phyloP scores from a whole-genome alignment of 495 filamentous ascomycete genomes.

The Neurospora tetraspora region DNA sequence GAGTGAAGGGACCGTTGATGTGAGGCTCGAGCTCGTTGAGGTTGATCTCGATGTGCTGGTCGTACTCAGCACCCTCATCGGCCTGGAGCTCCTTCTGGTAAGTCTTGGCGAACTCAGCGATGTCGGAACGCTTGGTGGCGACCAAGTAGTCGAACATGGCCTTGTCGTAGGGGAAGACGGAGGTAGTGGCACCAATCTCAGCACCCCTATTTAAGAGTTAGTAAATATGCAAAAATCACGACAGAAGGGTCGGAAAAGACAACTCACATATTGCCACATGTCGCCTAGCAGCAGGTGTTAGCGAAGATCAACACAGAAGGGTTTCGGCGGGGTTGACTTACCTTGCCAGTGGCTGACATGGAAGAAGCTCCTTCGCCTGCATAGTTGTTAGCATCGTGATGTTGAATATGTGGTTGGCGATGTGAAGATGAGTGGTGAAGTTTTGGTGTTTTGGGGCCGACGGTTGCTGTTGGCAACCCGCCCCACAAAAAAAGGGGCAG shows the following conservation, averaged over 20 bases:
- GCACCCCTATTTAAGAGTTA: too few relatives aligned
- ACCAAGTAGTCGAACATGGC: constrained; percentile 91
- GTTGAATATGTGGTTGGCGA: too few relatives aligned
- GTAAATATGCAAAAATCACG: too few relatives aligned
- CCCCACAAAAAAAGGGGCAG: constrained; percentile 1
- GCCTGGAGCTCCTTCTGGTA: constrained; percentile 82
- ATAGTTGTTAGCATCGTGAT: neutral
- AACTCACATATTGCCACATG: constrained; percentile 74
- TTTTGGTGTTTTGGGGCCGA: neutral
- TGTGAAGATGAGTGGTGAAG: too few relatives aligned
- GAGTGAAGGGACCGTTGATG: constrained; percentile 99
- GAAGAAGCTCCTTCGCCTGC: constrained; percentile 60
- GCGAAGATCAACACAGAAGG: neutral
- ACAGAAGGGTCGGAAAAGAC: too few relatives aligned
- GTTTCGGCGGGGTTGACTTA: neutral
- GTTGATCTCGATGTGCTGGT: constrained; percentile 94
- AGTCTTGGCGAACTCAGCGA: constrained; percentile 77
- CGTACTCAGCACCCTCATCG: constrained; percentile 92
- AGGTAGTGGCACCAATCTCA: constrained; percentile 94
- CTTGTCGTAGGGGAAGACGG: constrained; percentile 98
- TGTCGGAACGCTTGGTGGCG: constrained; percentile 82
- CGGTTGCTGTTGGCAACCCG: neutral
- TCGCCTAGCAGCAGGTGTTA: constrained; percentile 22
- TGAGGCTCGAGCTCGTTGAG: constrained; percentile 91
- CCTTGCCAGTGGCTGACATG: constrained; percentile 44